These are phyloP conservation scores for Suillus luteus DNA, from an alignment of 768 basidiomycete genomes.

Conservation along the genomic window DNA sequence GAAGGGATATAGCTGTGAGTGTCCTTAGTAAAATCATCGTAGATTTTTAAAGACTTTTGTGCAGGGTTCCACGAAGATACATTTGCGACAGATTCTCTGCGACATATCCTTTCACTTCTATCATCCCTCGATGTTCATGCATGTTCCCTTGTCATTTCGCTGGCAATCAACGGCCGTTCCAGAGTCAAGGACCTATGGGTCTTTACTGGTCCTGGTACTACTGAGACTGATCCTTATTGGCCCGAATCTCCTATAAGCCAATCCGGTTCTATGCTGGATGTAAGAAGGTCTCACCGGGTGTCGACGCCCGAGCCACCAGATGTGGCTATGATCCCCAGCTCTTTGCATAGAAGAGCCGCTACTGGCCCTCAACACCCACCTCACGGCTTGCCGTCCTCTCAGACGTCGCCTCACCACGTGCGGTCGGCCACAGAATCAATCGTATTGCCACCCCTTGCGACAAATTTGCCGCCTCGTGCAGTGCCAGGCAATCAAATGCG, in stretches of 20 bases:
- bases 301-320: conserved; percentile 35
- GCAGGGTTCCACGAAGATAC: conserved; percentile 80
- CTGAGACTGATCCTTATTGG: conserved; percentile 33
- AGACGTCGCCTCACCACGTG: conserved; percentile 28
- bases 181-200: conserved; percentile 79
- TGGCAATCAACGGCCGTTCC: conserved; percentile 72
- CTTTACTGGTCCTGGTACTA: conserved; percentile 58
- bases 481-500: conserved; percentile 46
- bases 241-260: conserved; percentile 39
- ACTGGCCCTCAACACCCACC: conserved; percentile 32
- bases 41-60: conserved; percentile 20
- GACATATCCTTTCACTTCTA: conserved; percentile 68
- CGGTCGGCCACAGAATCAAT: conserved; percentile 39
- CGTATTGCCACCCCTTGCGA: conserved; percentile 21
- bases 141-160: conserved; percentile 67
- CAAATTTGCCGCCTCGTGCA: conserved; percentile 25
- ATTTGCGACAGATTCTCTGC: conserved; percentile 71
- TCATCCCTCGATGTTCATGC: conserved; percentile 66
- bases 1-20: conserved; percentile 77
- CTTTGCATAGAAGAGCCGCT: conserved; percentile 34
- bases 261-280: conserved; percentile 37
- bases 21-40: conserved; percentile 17
- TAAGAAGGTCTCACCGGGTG: conserved; percentile 35
- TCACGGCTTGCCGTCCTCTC: conserved; percentile 17
- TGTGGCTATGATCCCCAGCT: conserved; percentile 26